These are phyloP conservation scores for Globisporangium radiosum DNA, from an alignment of 352 stramenopile genomes.

Conservation along the genomic window DNA sequence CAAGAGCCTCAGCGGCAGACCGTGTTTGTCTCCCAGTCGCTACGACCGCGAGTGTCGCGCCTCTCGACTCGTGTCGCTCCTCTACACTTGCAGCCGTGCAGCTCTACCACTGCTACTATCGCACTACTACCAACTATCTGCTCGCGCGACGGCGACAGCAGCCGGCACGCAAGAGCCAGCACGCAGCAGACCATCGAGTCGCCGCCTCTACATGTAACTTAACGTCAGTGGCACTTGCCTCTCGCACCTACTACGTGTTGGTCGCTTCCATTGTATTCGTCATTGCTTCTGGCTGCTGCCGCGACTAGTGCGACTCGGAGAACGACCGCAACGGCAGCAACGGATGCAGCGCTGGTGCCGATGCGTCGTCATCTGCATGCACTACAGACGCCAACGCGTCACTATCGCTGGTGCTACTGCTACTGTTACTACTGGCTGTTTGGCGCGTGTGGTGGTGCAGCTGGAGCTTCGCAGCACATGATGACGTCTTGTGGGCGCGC, in stretches of 20 bases:
- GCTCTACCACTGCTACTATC: no score
- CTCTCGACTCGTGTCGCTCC: no score
- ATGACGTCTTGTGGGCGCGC: conserved; percentile 38
- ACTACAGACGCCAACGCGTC: no score
- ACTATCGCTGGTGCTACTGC: background rate
- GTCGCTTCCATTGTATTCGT: background rate
- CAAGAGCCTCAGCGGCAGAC: background rate
- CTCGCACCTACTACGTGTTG: no score
- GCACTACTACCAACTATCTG: no score
- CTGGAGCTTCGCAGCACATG: conserved; percentile 32
- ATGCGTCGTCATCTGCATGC: background rate
- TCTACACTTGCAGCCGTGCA: no score
- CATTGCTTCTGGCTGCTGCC: background rate
- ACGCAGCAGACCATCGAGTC: background rate
- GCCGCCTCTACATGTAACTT: conserved; percentile 10
- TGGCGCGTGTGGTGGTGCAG: conserved; percentile 5
- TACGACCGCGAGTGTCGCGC: no score
- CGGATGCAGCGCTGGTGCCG: background rate
- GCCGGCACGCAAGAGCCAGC: background rate
- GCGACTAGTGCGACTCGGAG: conserved; percentile 5
- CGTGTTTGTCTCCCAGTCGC: no score
- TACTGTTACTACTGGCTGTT: background rate
- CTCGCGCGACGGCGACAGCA: background rate
- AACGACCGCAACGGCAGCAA: conserved; percentile 7
- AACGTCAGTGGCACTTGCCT: conserved; percentile 1